phyloP scores from a whole-genome alignment of 2,329 filamentous ascomycete species.

The Plectosphaerella cucumerina region DNA sequence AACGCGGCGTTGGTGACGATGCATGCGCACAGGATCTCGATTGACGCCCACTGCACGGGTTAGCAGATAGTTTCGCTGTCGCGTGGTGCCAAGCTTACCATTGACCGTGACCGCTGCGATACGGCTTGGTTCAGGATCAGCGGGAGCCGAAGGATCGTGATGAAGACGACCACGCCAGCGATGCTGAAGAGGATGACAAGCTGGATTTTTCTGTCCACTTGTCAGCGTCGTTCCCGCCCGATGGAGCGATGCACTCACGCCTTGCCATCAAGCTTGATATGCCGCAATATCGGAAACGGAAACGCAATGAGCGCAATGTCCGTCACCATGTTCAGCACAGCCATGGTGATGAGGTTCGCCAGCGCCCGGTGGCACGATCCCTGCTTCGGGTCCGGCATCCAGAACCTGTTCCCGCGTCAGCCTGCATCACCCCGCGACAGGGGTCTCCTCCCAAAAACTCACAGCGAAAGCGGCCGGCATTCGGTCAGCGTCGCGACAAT shows the following conservation, averaged over 20 bases:
- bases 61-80: background rate
- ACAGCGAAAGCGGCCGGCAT: slow-evolving; percentile 21
- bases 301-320: slow-evolving; percentile 23
- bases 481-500: slow-evolving; percentile 20
- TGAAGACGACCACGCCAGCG: slow-evolving; percentile 19
- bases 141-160: slow-evolving; percentile 23
- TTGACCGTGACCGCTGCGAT: slow-evolving; percentile 22
- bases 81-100: slow-evolving; percentile 12
- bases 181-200: slow-evolving; percentile 21
- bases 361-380: slow-evolving; percentile 18
- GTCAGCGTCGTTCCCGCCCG: background rate
- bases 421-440: background rate
- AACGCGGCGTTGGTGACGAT: slow-evolving; percentile 25
- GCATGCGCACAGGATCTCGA: slow-evolving; percentile 27
- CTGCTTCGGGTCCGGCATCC: background rate
- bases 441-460: background rate
- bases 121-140: slow-evolving; percentile 22
- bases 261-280: slow-evolving; percentile 15
- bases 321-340: slow-evolving; percentile 22
- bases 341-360: slow-evolving; percentile 23
- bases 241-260: slow-evolving; percentile 6
- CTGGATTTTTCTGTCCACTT: slow-evolving; percentile 11
- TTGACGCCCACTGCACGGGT: slow-evolving; percentile 21
- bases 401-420: background rate
- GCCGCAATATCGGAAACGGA: slow-evolving; percentile 22